Evolutionary conservation across 2,329 filamentous ascomycete species (phyloP).

Genomic region (Didymella sp.): DNA sequence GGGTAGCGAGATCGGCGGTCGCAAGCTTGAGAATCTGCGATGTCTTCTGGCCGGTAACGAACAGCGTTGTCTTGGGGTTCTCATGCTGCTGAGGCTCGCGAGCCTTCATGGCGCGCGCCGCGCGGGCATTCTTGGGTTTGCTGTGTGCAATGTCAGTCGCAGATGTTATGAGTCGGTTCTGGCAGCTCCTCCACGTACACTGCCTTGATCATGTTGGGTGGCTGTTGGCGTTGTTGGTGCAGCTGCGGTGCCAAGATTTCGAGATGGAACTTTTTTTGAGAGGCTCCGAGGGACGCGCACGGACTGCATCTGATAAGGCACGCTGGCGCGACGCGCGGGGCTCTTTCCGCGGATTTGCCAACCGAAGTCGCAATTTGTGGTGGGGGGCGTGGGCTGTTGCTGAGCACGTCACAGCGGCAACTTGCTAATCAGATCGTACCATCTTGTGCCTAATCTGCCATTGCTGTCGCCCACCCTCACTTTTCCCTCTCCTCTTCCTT

Average conservation of each 20-base stretch:
- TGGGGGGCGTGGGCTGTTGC: conserved; percentile 3
- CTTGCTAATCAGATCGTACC: conserved; percentile 33
- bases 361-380: conserved; percentile 6
- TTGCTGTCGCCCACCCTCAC: not conserved
- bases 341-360: not conserved
- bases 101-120: conserved; percentile 92
- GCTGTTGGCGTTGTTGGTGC: conserved; percentile 8
- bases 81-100: conserved; percentile 87
- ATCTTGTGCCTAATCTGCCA: not conserved
- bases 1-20: conserved; percentile 80
- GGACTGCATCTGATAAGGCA: conserved; percentile 15
- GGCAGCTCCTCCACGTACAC: conserved; percentile 28
- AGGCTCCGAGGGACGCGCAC: not conserved
- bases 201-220: conserved; percentile 40
- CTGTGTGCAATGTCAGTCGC: conserved; percentile 46
- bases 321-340: conserved; percentile 2
- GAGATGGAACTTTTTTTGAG: conserved; percentile 18
- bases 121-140: conserved; percentile 82
- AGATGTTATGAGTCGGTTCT: fast-evolving
- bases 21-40: conserved; percentile 84
- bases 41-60: conserved; percentile 86
- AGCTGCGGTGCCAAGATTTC: conserved; percentile 9
- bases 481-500: too few relatives aligned
- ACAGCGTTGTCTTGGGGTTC: conserved; percentile 87
- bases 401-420: conserved; percentile 9